Base-by-base conservation (phyloP, 164 flowering plant species). In the Aristolochia californica region DNA sequence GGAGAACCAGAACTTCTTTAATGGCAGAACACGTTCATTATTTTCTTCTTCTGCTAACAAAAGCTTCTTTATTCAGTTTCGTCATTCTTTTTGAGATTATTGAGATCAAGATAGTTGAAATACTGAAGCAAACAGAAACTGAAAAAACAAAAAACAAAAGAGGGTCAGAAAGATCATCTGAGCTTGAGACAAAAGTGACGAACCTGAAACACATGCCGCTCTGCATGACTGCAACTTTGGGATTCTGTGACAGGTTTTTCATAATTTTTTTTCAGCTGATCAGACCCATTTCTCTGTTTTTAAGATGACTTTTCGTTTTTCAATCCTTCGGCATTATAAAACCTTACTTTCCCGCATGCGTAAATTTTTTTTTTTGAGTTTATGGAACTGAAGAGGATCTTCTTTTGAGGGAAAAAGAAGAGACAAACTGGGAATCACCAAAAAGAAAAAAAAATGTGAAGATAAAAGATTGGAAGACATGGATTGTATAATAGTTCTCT, bases 161-260 rank as follows among this genome's bases (percentile, higher is more conserved):
- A n/a, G n/a, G n/a, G n/a, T n/a, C n/a, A n/a, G n/a, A n/a, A n/a
- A n/a, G n/a, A n/a, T n/a, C n/a, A n/a, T n/a, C 22, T 2, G 50
- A 47, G 4, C 18, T 47, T 47, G 20, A 47, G 18, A 47, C 2
- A 47, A 47, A 17, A 47, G 50, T 47, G 4, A 8, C 12, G 15
- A 47, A 47, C 50, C 50, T 47, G 18, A 47, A 17, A 47, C 22
- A 5, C 18, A 20, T 47, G 18, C 50, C 50, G 18, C 50, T 34
- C 40, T 34, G 50, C n/a, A n/a, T n/a, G n/a, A n/a, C n/a, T n/a
- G n/a, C 22, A 47, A 47, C 50, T 47, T 47, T 47, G 50, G 22
- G 50, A 16, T 47, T 47, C 50, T 47, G 1, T 47, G 2, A 7
- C 0, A 17, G 50, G n/a, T 47, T 47, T 47, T 17, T 13, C 20